phyloP scores from a whole-genome alignment of 495 filamentous ascomycete species.

The Penicillium coprophilum region DNA sequence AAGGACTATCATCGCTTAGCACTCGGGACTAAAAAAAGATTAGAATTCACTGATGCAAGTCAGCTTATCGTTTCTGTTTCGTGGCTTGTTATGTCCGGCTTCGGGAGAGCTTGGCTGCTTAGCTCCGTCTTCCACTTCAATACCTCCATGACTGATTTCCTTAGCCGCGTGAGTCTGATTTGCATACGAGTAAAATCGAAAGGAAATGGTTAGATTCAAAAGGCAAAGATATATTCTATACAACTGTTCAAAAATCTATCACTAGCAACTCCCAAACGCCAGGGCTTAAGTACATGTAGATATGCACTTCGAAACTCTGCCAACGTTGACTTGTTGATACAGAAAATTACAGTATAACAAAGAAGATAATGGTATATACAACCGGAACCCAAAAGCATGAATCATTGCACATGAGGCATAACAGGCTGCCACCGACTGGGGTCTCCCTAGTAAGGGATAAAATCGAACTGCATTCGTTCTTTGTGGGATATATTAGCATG shows the following conservation, averaged over 20 bases:
- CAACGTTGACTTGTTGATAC: neutral
- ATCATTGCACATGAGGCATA: conserved; percentile 26
- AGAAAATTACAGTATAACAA: neutral
- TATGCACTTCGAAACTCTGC: neutral
- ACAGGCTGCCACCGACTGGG: conserved; percentile 1
- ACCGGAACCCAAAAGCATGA: conserved; percentile 14
- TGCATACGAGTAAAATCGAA: neutral
- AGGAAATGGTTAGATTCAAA: neutral
- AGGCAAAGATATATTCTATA: neutral
- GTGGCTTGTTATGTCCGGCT: neutral
- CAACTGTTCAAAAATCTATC: neutral
- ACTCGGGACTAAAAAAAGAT: neutral
- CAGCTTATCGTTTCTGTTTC: neutral
- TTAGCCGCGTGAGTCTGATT: neutral
- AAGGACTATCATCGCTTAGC: too few species aligned
- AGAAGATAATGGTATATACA: conserved; percentile 6
- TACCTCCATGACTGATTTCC: neutral
- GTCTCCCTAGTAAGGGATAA: conserved; percentile 43
- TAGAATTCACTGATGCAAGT: neutral
- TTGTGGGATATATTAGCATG: conserved; percentile 15
- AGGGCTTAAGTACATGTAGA: neutral
- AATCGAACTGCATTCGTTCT: conserved; percentile 51
- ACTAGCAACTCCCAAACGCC: conserved; percentile 4
- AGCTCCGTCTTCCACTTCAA: neutral
- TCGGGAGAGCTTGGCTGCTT: neutral